Percentiles rank a stretch among this genome's conserved stretches.
phyloP scores from a whole-genome alignment of 139 green algal species.

The Chlorella sp. region DNA sequence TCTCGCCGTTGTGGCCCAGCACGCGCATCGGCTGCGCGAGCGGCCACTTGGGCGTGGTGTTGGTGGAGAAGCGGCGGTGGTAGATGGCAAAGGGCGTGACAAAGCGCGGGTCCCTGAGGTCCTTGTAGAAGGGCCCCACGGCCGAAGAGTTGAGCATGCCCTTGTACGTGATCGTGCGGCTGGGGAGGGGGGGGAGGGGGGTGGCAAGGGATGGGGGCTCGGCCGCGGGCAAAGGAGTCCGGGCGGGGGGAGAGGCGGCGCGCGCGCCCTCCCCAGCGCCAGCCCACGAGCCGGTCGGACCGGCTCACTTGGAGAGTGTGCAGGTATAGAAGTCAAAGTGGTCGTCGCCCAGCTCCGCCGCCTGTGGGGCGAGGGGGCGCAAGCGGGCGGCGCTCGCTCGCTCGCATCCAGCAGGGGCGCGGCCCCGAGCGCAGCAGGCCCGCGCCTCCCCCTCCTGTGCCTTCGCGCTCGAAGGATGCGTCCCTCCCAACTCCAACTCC shows the following conservation, averaged over 20 bases:
- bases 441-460: too few relatives aligned
- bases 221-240: too few relatives aligned
- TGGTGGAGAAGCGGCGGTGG: slow-evolving; percentile 98
- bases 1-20: slow-evolving; percentile 99
- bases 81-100: slow-evolving; percentile 95
- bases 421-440: too few relatives aligned
- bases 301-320: slow-evolving; percentile 22
- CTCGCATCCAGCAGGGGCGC: too few relatives aligned
- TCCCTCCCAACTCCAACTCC: too few relatives aligned
- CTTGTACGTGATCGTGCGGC: slow-evolving; percentile 98
- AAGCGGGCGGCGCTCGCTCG: too few relatives aligned
- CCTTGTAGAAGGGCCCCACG: slow-evolving; percentile 89
- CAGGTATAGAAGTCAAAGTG: slow-evolving; percentile 37
- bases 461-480: too few relatives aligned
- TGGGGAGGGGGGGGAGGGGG: slow-evolving; percentile 91
- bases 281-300: too few relatives aligned
- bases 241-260: too few relatives aligned
- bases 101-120: slow-evolving; percentile 88
- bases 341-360: slow-evolving; percentile 16
- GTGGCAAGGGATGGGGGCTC: too few relatives aligned
- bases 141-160: slow-evolving; percentile 49
- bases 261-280: slow-evolving; percentile 48
- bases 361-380: not conserved
- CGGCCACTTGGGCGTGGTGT: slow-evolving; percentile 98
- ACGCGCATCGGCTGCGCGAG: slow-evolving; percentile 98